These are phyloP conservation scores for Peronosclerospora sorghi DNA, from an alignment of 352 stramenopile genomes.

Conservation along the genomic window DNA sequence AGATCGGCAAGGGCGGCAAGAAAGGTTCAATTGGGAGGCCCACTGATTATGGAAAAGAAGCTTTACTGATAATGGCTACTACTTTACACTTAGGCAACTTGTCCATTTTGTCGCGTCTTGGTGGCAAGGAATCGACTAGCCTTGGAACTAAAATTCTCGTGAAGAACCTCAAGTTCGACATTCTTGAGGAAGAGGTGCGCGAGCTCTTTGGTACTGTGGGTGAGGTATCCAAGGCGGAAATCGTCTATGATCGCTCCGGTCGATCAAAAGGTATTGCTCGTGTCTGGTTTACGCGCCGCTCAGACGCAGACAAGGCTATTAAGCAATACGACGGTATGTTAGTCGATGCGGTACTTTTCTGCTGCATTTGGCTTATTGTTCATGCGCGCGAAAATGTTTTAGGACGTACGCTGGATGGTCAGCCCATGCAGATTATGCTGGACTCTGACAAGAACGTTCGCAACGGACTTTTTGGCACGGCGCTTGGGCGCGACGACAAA, in stretches of 20 bases:
- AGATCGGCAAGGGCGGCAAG: constrained; percentile 34
- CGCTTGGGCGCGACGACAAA: constrained; percentile 44
- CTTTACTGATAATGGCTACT: too few relatives aligned
- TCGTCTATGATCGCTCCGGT: constrained; percentile 75
- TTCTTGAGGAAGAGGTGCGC: constrained; percentile 70
- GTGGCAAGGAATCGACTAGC: constrained; percentile 28
- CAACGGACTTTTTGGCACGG: constrained; percentile 67
- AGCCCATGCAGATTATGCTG: constrained; percentile 65
- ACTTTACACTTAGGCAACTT: constrained; percentile 9
- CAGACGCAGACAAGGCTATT: constrained; percentile 67
- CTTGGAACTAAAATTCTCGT: constrained; percentile 66
- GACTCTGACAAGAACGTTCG: constrained; percentile 65
- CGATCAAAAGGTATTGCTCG: constrained; percentile 69
- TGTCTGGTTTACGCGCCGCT: constrained; percentile 61
- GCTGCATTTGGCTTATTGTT: not conserved
- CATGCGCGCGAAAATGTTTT: not conserved
- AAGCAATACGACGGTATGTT: constrained; percentile 69
- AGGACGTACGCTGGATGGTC: constrained; percentile 65
- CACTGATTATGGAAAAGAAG: not conserved
- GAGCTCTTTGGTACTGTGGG: constrained; percentile 73
- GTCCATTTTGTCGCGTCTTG: constrained; percentile 61
- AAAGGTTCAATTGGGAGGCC: constrained; percentile 30
- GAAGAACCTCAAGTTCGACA: constrained; percentile 80
- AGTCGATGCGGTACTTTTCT: not conserved
- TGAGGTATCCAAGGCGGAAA: constrained; percentile 67